Conservation (phyloP, 805 yeast genomes). For the Ogataea chonburiensis region DNA sequence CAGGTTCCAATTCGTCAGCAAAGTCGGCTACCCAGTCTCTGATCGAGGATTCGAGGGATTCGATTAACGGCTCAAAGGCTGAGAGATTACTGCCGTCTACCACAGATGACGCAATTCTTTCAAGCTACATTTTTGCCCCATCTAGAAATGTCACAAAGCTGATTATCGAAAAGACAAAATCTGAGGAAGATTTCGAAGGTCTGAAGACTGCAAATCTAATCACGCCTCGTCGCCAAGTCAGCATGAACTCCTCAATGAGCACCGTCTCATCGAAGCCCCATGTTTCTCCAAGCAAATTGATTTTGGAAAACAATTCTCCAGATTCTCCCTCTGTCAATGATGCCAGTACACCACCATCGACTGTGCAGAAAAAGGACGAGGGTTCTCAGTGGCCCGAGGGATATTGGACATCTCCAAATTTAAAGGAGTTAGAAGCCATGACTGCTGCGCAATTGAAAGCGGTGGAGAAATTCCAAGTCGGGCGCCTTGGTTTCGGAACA, state of each 20-base stretch:
- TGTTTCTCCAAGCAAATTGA: constrained; percentile 8
- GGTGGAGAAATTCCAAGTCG: constrained; percentile 68
- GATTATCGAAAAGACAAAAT: constrained; percentile 45
- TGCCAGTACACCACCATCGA: constrained; percentile 1
- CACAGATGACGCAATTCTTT: constrained; percentile 66
- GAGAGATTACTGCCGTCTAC: constrained; percentile 40
- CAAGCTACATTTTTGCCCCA: constrained; percentile 72
- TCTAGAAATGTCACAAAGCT: constrained; percentile 52
- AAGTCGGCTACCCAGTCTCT: constrained; percentile 29
- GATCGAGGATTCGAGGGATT: constrained; percentile 19
- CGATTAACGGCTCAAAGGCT: constrained; percentile 9
- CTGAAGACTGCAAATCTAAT: constrained; percentile 20
- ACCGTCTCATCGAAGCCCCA: constrained; percentile 2
- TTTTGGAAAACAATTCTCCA: constrained; percentile 1
- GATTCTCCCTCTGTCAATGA: constrained; percentile 2
- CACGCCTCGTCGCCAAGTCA: constrained; percentile 33
- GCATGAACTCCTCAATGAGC: constrained; percentile 19
- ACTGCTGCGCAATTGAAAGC: constrained; percentile 61
- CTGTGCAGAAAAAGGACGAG: background rate
- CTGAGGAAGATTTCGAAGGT: constrained; percentile 24
- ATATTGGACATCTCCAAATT: constrained; percentile 83
- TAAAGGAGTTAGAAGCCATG: constrained; percentile 57
- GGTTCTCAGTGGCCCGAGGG: constrained; percentile 48
- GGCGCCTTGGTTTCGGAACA: constrained; percentile 74
- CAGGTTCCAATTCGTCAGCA: constrained; percentile 21